Evolutionary conservation across 176 grass and related monocot species (phyloP).

Genomic region (Musa beccarii): DNA sequence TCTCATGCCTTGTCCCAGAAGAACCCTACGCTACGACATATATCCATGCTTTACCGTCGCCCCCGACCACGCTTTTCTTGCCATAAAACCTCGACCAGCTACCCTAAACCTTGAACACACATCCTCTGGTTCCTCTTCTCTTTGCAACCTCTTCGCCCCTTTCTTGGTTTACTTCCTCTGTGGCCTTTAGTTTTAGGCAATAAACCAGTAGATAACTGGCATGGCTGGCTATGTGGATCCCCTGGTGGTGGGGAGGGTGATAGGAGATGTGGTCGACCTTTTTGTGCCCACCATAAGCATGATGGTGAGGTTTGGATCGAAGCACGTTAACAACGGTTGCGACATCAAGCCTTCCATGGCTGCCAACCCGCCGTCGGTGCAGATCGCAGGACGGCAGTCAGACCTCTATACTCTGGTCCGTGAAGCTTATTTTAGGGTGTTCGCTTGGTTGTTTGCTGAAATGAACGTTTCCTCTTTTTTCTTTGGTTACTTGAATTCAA

Average conservation of each 20-base stretch:
- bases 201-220: not conserved
- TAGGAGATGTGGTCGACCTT: slow-evolving; percentile 81
- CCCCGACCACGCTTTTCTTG: not conserved
- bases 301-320: slow-evolving; percentile 46
- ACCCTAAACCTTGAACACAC: not conserved
- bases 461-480: no score
- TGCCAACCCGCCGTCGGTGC: slow-evolving; percentile 32
- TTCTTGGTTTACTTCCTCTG: no score
- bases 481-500: not conserved
- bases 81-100: not conserved
- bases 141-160: not conserved
- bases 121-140: not conserved
- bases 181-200: no score
- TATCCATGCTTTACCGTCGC: not conserved
- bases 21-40: not conserved
- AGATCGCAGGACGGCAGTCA: slow-evolving; percentile 43
- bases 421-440: no score
- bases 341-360: slow-evolving; percentile 62
- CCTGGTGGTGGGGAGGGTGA: slow-evolving; percentile 67
- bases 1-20: not conserved
- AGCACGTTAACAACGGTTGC: slow-evolving; percentile 72
- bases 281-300: slow-evolving; percentile 65
- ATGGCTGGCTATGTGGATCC: slow-evolving; percentile 69
- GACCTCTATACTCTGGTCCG: slow-evolving; percentile 62
- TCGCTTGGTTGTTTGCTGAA: no score